Evolutionary conservation across 176 grass and related monocot species (phyloP), one percentile per base, ranked within the genome.

Genomic region (Triticum turgidum): DNA sequence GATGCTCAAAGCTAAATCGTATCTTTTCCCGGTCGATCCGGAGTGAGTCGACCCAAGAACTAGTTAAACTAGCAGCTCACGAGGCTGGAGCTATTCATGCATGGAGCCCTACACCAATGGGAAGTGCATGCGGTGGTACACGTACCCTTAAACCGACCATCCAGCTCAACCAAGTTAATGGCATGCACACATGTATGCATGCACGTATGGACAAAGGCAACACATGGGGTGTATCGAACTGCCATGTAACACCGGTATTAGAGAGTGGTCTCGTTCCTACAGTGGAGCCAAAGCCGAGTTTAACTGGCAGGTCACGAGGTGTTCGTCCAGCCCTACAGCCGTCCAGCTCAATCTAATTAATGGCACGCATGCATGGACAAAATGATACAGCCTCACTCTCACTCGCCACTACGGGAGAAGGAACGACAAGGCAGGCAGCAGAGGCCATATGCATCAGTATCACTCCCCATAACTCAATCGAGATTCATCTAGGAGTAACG

Each of bases 381-480:
- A 59, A 0, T 1, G 0, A 2, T 18, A 17, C 15, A 3, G 54
- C 15, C 52, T 56, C 52, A 1, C 54, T 18, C 49, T 18, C 51
- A 56, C 51, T 58, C 18, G 54, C 6, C 18, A 20, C 54, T 18
- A 21, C 8, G 54, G 52, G 18, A 21, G 18, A 18, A 21, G 18
- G 18, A 54, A 54, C 54, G 6, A 52, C 49, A 17, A 52, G 12
- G 13, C 4, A 51, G 0, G 4, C 12, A 51, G 1, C 12, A 51
- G 47, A 51, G 47, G 49, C 49, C 13, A 52, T 52, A 38, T 5
- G 44, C 3, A 47, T 47, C 9, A 35, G 34, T 3, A 44, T 44
- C 73, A 73, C 22, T 27, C 27, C 51, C 75, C 51, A 79, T 79
- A 39, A 61, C 77, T 17, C 56, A 41, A 79, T 78, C 76, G 38